phyloP scores from a whole-genome alignment of 2,329 filamentous ascomycete genomes.

The Aspergillus viridinutans region DNA sequence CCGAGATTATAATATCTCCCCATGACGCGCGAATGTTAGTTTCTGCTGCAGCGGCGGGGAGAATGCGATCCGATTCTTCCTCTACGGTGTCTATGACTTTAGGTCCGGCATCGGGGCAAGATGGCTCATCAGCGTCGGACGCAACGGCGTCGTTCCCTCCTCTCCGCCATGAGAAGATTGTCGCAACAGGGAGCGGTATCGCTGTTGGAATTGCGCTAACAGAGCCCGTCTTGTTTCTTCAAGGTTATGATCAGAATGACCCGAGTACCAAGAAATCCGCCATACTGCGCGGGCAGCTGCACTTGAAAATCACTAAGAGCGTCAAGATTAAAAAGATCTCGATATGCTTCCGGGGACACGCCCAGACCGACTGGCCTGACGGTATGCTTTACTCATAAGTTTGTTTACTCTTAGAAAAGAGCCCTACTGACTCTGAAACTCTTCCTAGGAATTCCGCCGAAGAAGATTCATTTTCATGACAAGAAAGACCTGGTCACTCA shows the following conservation, averaged over 20 bases:
- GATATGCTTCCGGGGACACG: conserved; percentile 78
- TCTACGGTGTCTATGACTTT: conserved; percentile 23
- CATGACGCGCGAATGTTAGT: conserved; percentile 31
- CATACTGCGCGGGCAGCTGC: conserved; percentile 78
- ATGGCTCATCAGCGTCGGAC: conserved; percentile 21
- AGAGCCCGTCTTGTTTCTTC: conserved; percentile 47
- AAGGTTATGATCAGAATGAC: conserved; percentile 47
- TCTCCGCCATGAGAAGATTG: conserved; percentile 43
- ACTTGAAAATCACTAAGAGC: conserved; percentile 78
- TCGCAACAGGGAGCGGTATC: conserved; percentile 48
- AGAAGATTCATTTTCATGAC: conserved; percentile 78
- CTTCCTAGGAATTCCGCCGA: conserved; percentile 69
- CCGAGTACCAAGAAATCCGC: conserved; percentile 64
- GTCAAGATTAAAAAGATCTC: conserved; percentile 90
- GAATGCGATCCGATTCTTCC: conserved; percentile 27
- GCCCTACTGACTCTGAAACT: conserved; percentile 3
- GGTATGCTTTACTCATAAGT: conserved; percentile 40
- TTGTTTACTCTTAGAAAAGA: not conserved
- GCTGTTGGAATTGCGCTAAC: conserved; percentile 45
- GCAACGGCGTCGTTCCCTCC: conserved; percentile 28
- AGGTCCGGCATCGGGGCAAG: conserved; percentile 17
- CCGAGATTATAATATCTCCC: conserved; percentile 33
- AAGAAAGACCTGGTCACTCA: conserved; percentile 83
- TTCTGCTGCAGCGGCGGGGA: conserved; percentile 13
- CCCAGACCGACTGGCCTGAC: conserved; percentile 93